These are phyloP conservation scores for Trametes coccinea DNA, from an alignment of 768 basidiomycete species.

Conservation along the genomic window DNA sequence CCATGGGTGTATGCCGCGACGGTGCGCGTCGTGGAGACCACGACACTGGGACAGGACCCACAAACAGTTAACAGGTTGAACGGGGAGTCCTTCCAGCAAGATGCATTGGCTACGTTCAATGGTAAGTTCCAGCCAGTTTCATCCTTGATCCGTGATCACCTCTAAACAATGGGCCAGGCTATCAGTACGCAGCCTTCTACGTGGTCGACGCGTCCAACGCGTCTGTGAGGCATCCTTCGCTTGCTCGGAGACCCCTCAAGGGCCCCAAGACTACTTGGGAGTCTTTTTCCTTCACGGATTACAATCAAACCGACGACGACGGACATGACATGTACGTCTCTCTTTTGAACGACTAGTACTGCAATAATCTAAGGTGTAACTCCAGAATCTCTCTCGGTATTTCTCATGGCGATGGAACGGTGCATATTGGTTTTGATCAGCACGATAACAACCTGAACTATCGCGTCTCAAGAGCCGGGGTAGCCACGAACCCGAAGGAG, in stretches of 20 bases:
- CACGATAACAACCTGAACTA: constrained; percentile 40
- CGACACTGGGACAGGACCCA: constrained; percentile 35
- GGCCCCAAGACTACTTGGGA: constrained; percentile 26
- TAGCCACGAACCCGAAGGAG: constrained; percentile 32
- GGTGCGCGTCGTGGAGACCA: constrained; percentile 21
- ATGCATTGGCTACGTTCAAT: constrained; percentile 36
- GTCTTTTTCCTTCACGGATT: constrained; percentile 35
- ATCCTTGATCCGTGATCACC: too few relatives aligned
- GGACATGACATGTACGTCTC: constrained; percentile 36
- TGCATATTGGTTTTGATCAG: constrained; percentile 39
- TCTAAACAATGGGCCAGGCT: constrained; percentile 22
- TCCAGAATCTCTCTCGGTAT: constrained; percentile 39
- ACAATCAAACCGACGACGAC: constrained; percentile 40
- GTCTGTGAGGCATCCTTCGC: constrained; percentile 32
- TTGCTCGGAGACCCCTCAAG: constrained; percentile 30
- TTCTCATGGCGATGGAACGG: constrained; percentile 37
- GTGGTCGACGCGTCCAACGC: constrained; percentile 28
- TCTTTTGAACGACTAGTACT: neutral
- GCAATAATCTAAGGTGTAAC: neutral
- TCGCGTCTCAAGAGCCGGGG: constrained; percentile 33
- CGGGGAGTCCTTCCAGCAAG: constrained; percentile 41
- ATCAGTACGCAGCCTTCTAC: constrained; percentile 40
- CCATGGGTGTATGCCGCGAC: constrained; percentile 3
- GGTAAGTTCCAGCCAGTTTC: constrained; percentile 19
- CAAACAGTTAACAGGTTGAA: constrained; percentile 38